Percentiles rank a stretch among this genome's conserved stretches.
These are phyloP conservation scores for Aphanoascus verrucosus DNA, from an alignment of 2,329 filamentous ascomycete genomes.

Conservation along the genomic window DNA sequence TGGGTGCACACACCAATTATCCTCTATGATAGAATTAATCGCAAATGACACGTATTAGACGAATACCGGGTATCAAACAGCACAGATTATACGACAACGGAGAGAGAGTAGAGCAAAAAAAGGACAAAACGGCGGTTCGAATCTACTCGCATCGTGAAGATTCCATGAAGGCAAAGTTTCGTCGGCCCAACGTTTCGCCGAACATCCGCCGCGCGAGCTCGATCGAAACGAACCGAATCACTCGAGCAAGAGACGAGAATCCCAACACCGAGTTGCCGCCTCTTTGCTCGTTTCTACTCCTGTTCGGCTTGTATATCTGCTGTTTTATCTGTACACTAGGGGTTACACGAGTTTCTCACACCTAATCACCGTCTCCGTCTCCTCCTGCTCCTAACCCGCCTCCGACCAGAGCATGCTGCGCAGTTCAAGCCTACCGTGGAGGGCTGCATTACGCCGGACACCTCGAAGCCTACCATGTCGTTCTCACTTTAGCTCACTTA, in stretches of 20 bases:
- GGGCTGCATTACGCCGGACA: slow-evolving; percentile 47
- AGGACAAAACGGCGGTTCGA: slow-evolving; percentile 12
- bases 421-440: slow-evolving; percentile 55
- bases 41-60: neutral
- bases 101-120: slow-evolving; percentile 5
- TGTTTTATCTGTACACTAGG: neutral
- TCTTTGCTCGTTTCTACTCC: slow-evolving; percentile 6
- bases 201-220: neutral
- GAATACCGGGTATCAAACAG: slow-evolving; percentile 1
- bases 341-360: neutral
- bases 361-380: neutral
- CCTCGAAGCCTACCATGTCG: slow-evolving; percentile 32
- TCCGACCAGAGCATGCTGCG: slow-evolving; percentile 47
- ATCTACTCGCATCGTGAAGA: slow-evolving; percentile 4
- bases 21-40: neutral
- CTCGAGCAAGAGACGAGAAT: neutral
- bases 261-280: neutral
- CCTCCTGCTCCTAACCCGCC: neutral
- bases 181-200: slow-evolving; percentile 23
- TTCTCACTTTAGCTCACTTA: slow-evolving; percentile 24
- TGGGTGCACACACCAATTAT: slow-evolving; percentile 21
- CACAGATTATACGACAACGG: slow-evolving; percentile 27
- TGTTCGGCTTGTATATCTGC: neutral
- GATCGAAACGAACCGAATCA: neutral
- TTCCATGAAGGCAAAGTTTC: slow-evolving; percentile 27